These are phyloP conservation scores for Suaeda aralocaspica DNA, from an alignment of 148 eudicot species.

Conservation along the genomic window DNA sequence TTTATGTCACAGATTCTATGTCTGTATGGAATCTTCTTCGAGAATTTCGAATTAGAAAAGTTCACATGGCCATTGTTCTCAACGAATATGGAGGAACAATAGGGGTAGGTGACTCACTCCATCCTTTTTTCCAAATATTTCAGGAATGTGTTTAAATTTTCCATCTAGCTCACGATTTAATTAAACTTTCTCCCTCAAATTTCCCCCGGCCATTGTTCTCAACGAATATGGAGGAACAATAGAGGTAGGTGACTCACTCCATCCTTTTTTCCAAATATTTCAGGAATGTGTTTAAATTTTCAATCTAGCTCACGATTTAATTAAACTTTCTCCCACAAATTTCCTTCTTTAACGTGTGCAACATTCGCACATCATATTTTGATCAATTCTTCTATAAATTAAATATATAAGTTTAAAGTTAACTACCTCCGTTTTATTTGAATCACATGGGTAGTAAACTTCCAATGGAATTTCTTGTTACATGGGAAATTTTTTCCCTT, in stretches of 20 bases:
- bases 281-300: conserved; percentile 11
- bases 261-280: background rate
- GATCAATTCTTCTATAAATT: too few species aligned
- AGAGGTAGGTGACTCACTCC: conserved; percentile 69
- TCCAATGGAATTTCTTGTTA: too few species aligned
- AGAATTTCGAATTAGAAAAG: conserved; percentile 97
- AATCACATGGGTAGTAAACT: too few species aligned
- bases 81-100: conserved; percentile 98
- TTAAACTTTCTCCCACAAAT: too few species aligned
- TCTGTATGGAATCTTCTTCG: conserved; percentile 99
- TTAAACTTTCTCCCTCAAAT: too few species aligned
- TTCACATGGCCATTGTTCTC: conserved; percentile 98
- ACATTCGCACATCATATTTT: too few species aligned
- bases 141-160: conserved; percentile 11
- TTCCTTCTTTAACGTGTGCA: too few species aligned
- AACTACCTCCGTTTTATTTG: too few species aligned
- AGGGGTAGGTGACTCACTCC: conserved; percentile 59
- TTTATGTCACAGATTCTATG: conserved; percentile 81
- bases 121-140: background rate
- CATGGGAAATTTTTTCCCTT: too few species aligned
- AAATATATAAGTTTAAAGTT: too few species aligned
- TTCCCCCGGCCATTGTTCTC: conserved; percentile 98
- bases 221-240: conserved; percentile 98
- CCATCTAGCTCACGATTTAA: too few species aligned
- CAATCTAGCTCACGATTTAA: background rate